Conservation (phyloP, 1,284 basidiomycete species). For the Leccinum angustisporum region DNA sequence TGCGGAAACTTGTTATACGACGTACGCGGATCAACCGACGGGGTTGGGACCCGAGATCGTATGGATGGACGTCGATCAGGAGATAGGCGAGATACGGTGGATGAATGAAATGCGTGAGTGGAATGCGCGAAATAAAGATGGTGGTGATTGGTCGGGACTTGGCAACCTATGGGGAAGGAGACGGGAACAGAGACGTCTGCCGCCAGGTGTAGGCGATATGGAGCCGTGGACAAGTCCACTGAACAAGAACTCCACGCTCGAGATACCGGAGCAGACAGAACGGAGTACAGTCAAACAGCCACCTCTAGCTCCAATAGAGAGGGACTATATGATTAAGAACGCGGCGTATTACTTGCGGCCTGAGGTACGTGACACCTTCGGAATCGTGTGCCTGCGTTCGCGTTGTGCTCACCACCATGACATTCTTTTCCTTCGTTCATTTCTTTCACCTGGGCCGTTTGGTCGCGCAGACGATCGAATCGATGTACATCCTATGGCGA, state of each 20-base stretch:
- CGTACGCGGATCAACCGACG: conserved; percentile 60
- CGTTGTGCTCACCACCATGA: background rate
- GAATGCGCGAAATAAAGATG: conserved; percentile 34
- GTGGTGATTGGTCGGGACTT: background rate
- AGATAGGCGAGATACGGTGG: conserved; percentile 41
- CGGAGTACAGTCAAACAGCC: conserved; percentile 6
- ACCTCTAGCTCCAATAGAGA: conserved; percentile 15
- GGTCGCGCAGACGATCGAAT: conserved; percentile 58
- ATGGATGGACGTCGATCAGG: conserved; percentile 35
- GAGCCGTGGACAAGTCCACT: conserved; percentile 23
- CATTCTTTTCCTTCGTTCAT: background rate
- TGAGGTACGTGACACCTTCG: conserved; percentile 46
- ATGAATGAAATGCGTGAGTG: conserved; percentile 52
- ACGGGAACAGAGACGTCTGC: conserved; percentile 35
- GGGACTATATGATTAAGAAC: conserved; percentile 44
- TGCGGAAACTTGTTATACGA: conserved; percentile 65
- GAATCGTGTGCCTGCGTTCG: background rate
- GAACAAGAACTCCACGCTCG: background rate
- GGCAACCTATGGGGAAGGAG: background rate
- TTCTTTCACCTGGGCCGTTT: background rate
- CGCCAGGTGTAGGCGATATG: conserved; percentile 52
- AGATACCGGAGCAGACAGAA: background rate
- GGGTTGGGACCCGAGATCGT: conserved; percentile 65
- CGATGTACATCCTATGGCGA: conserved; percentile 68
- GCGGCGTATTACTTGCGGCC: conserved; percentile 58